Evolutionary conservation across 2,329 filamentous ascomycete genomes (phyloP).

Genomic region (Colletotrichum filicis): DNA sequence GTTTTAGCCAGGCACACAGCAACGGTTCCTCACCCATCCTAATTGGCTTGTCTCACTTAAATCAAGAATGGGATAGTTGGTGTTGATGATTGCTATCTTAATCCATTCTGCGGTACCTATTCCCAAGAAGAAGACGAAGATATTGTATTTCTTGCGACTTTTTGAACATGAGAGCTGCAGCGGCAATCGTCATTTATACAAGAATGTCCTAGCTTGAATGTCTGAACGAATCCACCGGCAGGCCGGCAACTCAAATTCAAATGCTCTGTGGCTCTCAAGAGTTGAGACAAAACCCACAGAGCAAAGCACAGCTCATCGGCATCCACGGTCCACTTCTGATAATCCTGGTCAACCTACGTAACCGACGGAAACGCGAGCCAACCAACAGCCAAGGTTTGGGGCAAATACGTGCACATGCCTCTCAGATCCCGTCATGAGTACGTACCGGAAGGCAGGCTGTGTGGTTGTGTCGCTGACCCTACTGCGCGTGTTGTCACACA

Average conservation of each 20-base stretch:
- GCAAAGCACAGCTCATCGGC: constrained; percentile 3
- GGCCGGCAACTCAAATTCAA: not conserved
- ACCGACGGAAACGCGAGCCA: not conserved
- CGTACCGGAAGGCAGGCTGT: not conserved
- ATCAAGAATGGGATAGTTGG: not conserved
- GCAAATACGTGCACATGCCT: not conserved
- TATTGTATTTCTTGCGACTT: not conserved
- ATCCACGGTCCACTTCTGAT: not conserved
- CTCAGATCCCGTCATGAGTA: not conserved
- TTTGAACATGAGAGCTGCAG: not conserved
- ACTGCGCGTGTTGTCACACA: not conserved
- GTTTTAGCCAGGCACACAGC: not conserved
- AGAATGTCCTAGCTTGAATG: not conserved
- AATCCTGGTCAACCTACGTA: constrained; percentile 16
- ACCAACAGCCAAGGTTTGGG: not conserved
- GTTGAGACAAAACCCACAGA: not conserved
- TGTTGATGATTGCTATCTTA: not conserved
- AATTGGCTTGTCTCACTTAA: not conserved
- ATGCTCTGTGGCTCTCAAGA: not conserved
- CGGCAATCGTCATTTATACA: not conserved
- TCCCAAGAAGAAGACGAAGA: not conserved
- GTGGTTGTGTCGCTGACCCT: constrained; percentile 3
- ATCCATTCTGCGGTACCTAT: not conserved
- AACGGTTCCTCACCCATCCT: not conserved
- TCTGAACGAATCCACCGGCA: not conserved